Evolutionary conservation across 2,329 filamentous ascomycete genomes (phyloP), one percentile per base, ranked within the genome.

Genomic region (Fusarium praegraminearum): DNA sequence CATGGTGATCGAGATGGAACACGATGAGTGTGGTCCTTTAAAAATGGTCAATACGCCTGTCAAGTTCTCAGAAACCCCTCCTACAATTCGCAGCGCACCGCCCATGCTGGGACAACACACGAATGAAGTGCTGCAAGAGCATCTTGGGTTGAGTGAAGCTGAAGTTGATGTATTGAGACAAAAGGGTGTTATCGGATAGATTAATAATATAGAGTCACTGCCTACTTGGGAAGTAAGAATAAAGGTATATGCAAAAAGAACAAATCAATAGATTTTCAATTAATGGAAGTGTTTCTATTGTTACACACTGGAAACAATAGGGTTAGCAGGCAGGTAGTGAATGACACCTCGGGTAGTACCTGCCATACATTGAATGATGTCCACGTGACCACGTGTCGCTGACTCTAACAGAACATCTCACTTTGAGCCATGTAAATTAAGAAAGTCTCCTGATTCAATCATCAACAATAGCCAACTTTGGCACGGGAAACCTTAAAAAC

Each of bases 21-120:
- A 99, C 77, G 88, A 88, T 7, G 84, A 85, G 10, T 98, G 95
- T 78, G 96, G 96, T 1, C 87, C 90, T 1, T 91, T 99, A 68
- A 94, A 94, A 80, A 83, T 99, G 76, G 91, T 99, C 56, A 98
- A 97, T 76, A 97, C 94, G 1, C 96, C 96, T 0, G 90, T 99
- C 62, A 99, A 99, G 79, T 97, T 94, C 79, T 97, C 94, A 7
- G 89, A 94, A 71, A 92, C 91, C 28, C 89, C 87, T 71, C 93
- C 94, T 0, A 87, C 89, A 5, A 89, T 97, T 40, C 86, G 95
- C 35, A 91, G 85, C 5, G 87, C 92, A 28, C 96, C 96, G 20
- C 96, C 96, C 2, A 92, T 91, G 10, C 81, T 99, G 35, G 96
- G 94, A 1, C 89, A 97, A 80, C 93, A 97, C 79, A 97, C 94